Evolutionary conservation across 768 basidiomycete species (phyloP), one percentile per base, ranked within the genome.

Genomic region (Cystobasidium tubakii): DNA sequence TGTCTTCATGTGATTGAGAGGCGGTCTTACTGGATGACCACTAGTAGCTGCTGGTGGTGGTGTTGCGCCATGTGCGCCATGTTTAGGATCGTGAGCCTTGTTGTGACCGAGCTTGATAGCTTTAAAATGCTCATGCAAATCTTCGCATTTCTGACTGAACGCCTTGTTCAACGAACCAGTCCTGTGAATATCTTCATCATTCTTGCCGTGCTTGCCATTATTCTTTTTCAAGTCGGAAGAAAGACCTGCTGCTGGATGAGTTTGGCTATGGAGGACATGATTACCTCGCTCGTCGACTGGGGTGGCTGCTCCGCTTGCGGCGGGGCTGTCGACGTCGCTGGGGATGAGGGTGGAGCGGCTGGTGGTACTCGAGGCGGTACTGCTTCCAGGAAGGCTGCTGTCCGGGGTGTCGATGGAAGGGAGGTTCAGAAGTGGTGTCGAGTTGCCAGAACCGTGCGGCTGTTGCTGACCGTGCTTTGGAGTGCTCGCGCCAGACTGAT

Each of bases 71-170:
- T n/a, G n/a, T n/a, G 39, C 39, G 15, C 39, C 39, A 27, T 65
- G 63, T 4, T 43, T 3, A 13, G 34, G 2, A 27, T 43, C 43
- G 13, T 6, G 33, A 39, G 33, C 23, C 57, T 60, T 60, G 27
- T 34, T 10, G 29, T 60, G 57, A 60, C 23, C 13, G 9, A 46
- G 25, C 29, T 71, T 71, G 31, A 71, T 46, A 13, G 69, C 69
- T 36, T 42, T 33, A 44, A 71, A 71, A 29, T 71, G 69, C 29
- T 71, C 69, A 34, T 55, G 54, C 25, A 62, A 23, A 44, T 71
- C 69, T n/a, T n/a, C n/a, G 69, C 69, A 71, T 31, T 53, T 53
- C 29, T 43, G 25, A 42, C 44, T 53, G 17, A 27, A 13, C n/a
- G 33, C 34, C 9, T 31, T 29, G 34, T 57, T 36, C 33, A 57